Evolutionary conservation across 1,284 basidiomycete species (phyloP), one percentile per base, ranked within the genome.

Genomic region (Ustilago loliicola): DNA sequence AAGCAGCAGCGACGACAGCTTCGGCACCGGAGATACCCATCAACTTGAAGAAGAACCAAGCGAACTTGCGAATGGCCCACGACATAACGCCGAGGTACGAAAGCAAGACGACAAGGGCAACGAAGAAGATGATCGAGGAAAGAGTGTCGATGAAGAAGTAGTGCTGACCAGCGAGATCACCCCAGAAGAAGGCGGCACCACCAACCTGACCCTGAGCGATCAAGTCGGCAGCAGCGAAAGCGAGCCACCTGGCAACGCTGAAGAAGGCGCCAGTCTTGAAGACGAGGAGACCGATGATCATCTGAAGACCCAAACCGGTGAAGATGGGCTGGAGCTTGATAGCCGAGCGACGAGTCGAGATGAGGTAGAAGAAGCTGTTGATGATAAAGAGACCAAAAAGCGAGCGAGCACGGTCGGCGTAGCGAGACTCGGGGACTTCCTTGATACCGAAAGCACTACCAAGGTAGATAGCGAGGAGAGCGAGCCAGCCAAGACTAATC

Each of bases 31-130:
- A 86, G 60, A 88, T 84, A 45, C 84, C 86, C 91, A 95, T 90
- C 60, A 93, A 87, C 87, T 94, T 94, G 89, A 93, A 94, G 90
- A 96, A 96, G 88, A 96, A 90, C 93, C 93, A 95, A 6, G 94
- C 94, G 93, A 80, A 75, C 79, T 84, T 84, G 60, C 71, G 72
- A 64, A 84, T 78, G 65, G 72, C 63, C 81, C 81, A 84, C 11
- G 71, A 69, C 68, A 84, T 80, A 58, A 78, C 64, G 61, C 82
- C 81, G 36, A 79, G 61, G 77, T 88, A 89, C 25, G 91, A 84
- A 85, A 93, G 93, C 21, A 90, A 84, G 17, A 89, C 59, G 80
- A 89, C 92, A 47, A 93, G 88, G 29, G 81, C 75, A 11, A 89
- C 89, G 86, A 93, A 93, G 51, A 89, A 81, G 65, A 89, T 77